phyloP scores from a whole-genome alignment of 2,329 filamentous ascomycete species.

The Fusarium sp. region DNA sequence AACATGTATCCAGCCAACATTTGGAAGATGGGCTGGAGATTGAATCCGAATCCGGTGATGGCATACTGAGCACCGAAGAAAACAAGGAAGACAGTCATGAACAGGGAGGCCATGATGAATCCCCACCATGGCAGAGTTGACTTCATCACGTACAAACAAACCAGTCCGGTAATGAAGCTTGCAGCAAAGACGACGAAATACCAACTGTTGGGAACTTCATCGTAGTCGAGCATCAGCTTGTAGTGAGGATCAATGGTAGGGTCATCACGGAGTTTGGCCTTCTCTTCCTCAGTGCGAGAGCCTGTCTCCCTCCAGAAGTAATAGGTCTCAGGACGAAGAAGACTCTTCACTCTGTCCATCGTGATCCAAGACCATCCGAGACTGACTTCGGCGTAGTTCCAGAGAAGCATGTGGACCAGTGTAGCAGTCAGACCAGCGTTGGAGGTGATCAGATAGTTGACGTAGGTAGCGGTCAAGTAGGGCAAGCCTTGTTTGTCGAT shows the following conservation, averaged over 20 bases:
- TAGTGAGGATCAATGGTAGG: constrained; percentile 28
- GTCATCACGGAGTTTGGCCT: constrained; percentile 15
- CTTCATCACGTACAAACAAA: constrained; percentile 40
- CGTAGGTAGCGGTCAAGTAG: constrained; percentile 20
- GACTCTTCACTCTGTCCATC: neutral
- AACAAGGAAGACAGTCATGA: constrained; percentile 51
- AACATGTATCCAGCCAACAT: constrained; percentile 31
- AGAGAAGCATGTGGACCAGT: constrained; percentile 26
- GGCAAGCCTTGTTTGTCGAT: constrained; percentile 17
- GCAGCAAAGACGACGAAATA: constrained; percentile 8
- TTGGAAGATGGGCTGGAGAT: constrained; percentile 28
- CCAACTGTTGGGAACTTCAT: constrained; percentile 24
- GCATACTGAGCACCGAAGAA: constrained; percentile 51
- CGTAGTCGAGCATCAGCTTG: constrained; percentile 31
- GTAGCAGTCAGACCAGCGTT: constrained; percentile 26
- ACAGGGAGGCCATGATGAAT: constrained; percentile 52
- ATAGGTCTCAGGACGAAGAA: constrained; percentile 1
- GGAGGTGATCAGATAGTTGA: constrained; percentile 28
- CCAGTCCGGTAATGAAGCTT: neutral
- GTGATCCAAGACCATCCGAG: constrained; percentile 34
- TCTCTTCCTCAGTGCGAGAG: constrained; percentile 16
- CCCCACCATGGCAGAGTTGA: constrained; percentile 52
- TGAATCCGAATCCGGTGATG: constrained; percentile 18
- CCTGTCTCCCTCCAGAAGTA: constrained; percentile 16
- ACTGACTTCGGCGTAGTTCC: constrained; percentile 41